Percentiles rank a stretch among this genome's conserved stretches.
Conservation (phyloP, 257 asterid genomes). For the Solanum dulcamara region DNA sequence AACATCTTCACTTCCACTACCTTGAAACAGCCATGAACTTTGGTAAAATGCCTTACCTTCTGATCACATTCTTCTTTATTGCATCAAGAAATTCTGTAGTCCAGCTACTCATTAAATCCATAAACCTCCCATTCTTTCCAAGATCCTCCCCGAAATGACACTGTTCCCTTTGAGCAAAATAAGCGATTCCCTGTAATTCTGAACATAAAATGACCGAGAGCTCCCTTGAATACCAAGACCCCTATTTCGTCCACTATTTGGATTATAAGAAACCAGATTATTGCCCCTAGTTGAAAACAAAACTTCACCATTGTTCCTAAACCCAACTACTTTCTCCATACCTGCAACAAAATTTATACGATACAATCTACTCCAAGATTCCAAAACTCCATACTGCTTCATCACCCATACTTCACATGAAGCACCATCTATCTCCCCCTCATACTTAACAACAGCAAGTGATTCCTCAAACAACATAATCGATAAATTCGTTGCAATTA, state of each 20-base stretch:
- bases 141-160: background rate
- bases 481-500: background rate
- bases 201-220: constrained; percentile 22
- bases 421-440: background rate
- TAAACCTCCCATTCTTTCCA: background rate
- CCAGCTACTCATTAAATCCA: background rate
- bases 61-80: background rate
- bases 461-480: constrained; percentile 12
- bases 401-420: constrained; percentile 46
- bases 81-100: background rate
- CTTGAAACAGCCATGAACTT: background rate
- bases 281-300: constrained; percentile 10
- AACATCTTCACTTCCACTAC: background rate
- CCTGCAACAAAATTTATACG: constrained; percentile 11
- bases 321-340: constrained; percentile 26
- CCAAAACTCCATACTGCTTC: constrained; percentile 38
- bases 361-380: constrained; percentile 49
- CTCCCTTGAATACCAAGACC: constrained; percentile 31
- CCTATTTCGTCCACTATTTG: background rate
- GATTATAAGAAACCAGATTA: constrained; percentile 22
- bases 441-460: constrained; percentile 22
- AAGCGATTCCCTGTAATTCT: constrained; percentile 31
- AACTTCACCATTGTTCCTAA: constrained; percentile 32
- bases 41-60: background rate
- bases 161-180: constrained; percentile 19